These are phyloP conservation scores for Dryadomyces sulphureus DNA, from an alignment of 2,329 filamentous ascomycete species.

Conservation along the genomic window DNA sequence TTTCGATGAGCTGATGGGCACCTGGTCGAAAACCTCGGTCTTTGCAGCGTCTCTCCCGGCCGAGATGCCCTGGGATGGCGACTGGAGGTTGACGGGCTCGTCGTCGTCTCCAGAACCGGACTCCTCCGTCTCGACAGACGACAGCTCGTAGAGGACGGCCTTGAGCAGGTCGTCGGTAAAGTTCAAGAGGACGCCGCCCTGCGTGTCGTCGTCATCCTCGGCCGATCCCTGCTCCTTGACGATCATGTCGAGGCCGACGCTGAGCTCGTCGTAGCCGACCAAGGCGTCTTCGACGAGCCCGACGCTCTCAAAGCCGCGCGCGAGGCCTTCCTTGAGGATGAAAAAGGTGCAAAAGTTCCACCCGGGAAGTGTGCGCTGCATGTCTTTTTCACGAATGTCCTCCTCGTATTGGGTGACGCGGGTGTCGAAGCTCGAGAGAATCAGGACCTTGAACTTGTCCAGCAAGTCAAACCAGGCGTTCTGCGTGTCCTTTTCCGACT, in stretches of 20 bases:
- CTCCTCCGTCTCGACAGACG: constrained; percentile 12
- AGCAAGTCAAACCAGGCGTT: constrained; percentile 75
- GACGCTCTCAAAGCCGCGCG: constrained; percentile 88
- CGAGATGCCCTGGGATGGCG: constrained; percentile 10
- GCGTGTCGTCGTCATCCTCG: constrained; percentile 43
- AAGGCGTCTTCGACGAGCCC: constrained; percentile 91
- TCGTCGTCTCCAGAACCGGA: constrained; percentile 21
- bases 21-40: constrained; percentile 25
- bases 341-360: constrained; percentile 99
- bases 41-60: background rate
- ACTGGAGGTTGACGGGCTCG: constrained; percentile 36
- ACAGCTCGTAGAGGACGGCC: constrained; percentile 36
- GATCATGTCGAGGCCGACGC: constrained; percentile 70
- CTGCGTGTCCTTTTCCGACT: constrained; percentile 64
- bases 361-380: constrained; percentile 71
- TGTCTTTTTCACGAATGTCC: constrained; percentile 87
- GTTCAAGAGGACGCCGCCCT: constrained; percentile 56
- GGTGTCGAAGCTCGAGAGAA: constrained; percentile 78
- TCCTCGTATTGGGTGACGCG: constrained; percentile 92
- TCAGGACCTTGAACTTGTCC: constrained; percentile 71
- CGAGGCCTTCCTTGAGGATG: constrained; percentile 88
- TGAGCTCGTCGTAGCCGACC: constrained; percentile 87
- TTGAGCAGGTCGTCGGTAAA: constrained; percentile 61
- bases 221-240: constrained; percentile 52
- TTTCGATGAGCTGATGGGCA: constrained; percentile 46